A percentile compares a stretch with the other conserved stretches of the same genome.
These are phyloP conservation scores for Irpex sp. DNA, from an alignment of 1,284 basidiomycete genomes.

Conservation along the genomic window DNA sequence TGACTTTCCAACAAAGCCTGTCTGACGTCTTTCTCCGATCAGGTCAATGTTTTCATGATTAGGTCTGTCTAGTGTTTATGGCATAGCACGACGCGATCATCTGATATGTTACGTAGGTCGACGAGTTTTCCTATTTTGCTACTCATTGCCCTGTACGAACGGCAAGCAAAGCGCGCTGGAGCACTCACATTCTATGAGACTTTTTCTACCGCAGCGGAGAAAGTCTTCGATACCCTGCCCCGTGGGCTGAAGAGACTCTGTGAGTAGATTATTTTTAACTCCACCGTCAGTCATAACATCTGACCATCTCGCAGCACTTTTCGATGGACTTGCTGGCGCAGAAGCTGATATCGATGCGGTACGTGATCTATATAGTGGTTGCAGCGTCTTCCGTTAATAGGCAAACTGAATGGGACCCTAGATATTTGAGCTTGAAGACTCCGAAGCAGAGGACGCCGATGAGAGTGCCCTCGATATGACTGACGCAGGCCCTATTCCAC, in stretches of 20 bases:
- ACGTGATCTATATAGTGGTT: conserved; percentile 23
- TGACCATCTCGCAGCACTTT: conserved; percentile 50
- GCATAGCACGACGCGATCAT: not conserved
- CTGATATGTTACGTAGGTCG: conserved; percentile 37
- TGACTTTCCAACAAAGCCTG: not conserved
- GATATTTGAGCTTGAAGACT: conserved; percentile 81
- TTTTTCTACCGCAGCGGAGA: conserved; percentile 61
- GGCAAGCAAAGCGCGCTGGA: conserved; percentile 65
- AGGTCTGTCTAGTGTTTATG: conserved; percentile 38
- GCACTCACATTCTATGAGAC: conserved; percentile 72
- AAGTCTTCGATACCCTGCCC: conserved; percentile 69
- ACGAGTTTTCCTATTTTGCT: conserved; percentile 88
- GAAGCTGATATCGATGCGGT: conserved; percentile 75
- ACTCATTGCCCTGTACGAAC: conserved; percentile 78
- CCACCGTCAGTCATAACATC: conserved; percentile 1
- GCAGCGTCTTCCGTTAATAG: not conserved
- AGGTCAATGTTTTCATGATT: conserved; percentile 88
- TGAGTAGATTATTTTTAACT: conserved; percentile 34
- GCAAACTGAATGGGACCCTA: conserved; percentile 22
- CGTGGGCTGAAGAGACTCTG: conserved; percentile 68
- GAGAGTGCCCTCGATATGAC: conserved; percentile 49
- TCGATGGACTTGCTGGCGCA: conserved; percentile 76
- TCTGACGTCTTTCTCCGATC: conserved; percentile 13
- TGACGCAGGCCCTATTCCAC: conserved; percentile 29
- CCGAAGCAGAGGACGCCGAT: conserved; percentile 49